These are phyloP conservation scores for Mycena pura DNA, from an alignment of 768 basidiomycete species.

Conservation along the genomic window DNA sequence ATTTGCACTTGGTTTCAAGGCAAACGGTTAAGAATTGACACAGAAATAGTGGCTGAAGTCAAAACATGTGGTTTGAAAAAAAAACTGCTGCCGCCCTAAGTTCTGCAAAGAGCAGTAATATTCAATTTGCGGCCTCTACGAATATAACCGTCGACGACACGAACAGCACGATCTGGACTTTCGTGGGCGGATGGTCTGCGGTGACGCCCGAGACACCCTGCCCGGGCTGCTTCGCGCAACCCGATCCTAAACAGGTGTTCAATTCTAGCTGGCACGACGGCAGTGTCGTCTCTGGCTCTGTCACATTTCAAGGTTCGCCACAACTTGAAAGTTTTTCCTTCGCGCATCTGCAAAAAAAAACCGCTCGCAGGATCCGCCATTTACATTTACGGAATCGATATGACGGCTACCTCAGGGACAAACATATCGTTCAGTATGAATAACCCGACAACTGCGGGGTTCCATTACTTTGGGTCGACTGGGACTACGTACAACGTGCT, in stretches of 20 bases:
- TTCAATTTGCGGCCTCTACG: not conserved
- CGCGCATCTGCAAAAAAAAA: not conserved
- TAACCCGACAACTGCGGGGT: not conserved
- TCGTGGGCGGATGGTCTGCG: not conserved
- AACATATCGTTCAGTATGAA: not conserved
- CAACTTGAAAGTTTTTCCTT: too few relatives aligned
- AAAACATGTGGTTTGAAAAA: too few relatives aligned
- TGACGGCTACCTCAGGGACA: not conserved
- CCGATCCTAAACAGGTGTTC: too few relatives aligned
- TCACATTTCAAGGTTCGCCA: too few relatives aligned
- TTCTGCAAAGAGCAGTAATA: too few relatives aligned
- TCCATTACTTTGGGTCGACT: not conserved
- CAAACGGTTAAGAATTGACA: too few relatives aligned
- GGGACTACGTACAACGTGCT: not conserved
- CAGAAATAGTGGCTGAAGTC: too few relatives aligned
- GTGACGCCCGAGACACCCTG: not conserved
- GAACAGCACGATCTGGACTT: not conserved
- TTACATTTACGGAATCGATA: not conserved
- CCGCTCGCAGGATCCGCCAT: not conserved
- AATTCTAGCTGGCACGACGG: too few relatives aligned
- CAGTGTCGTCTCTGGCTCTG: too few relatives aligned
- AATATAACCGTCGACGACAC: not conserved
- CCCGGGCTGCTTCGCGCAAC: not conserved
- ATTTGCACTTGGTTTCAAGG: too few relatives aligned
- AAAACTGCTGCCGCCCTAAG: too few relatives aligned